Evolutionary conservation across 1,139 yeast genomes (phyloP).

Genomic region (Taphrina sp.): DNA sequence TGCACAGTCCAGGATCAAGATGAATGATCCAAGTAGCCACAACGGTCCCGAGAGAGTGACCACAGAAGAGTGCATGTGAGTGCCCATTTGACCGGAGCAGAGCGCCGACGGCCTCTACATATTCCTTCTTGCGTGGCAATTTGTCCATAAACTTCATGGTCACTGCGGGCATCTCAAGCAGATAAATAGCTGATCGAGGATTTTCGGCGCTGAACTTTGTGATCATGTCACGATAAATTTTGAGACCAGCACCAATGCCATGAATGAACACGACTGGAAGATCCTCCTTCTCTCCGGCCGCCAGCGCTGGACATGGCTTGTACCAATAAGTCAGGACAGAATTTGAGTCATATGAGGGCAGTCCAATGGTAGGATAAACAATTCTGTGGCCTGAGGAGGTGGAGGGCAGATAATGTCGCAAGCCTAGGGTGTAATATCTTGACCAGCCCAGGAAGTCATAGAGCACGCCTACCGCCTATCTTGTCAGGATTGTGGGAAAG

Average conservation of each 20-base stretch:
- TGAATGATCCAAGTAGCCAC: slow-evolving; percentile 30
- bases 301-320: slow-evolving; percentile 12
- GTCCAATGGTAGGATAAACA: slow-evolving; percentile 26
- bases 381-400: slow-evolving; percentile 25
- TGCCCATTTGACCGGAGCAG: slow-evolving; percentile 10
- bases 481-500: neutral
- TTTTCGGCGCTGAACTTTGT: slow-evolving; percentile 6
- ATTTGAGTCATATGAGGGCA: slow-evolving; percentile 18
- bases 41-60: slow-evolving; percentile 32
- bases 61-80: slow-evolving; percentile 17
- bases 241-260: slow-evolving; percentile 34
- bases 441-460: slow-evolving; percentile 23
- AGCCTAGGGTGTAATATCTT: slow-evolving; percentile 12
- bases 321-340: slow-evolving; percentile 30
- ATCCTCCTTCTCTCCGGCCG: slow-evolving; percentile 3
- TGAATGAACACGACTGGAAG: slow-evolving; percentile 32
- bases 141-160: slow-evolving; percentile 27
- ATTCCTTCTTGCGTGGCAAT: slow-evolving; percentile 25
- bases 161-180: slow-evolving; percentile 30
- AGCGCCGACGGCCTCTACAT: slow-evolving; percentile 17
- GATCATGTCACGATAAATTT: slow-evolving; percentile 24
- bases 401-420: slow-evolving; percentile 25
- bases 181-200: slow-evolving; percentile 26
- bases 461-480: slow-evolving; percentile 23
- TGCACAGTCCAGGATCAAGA: slow-evolving; percentile 7